Evolutionary conservation across 75 land plant species (phyloP), one percentile per base, ranked within the genome.

Genomic region (Ceratopteris richardii): DNA sequence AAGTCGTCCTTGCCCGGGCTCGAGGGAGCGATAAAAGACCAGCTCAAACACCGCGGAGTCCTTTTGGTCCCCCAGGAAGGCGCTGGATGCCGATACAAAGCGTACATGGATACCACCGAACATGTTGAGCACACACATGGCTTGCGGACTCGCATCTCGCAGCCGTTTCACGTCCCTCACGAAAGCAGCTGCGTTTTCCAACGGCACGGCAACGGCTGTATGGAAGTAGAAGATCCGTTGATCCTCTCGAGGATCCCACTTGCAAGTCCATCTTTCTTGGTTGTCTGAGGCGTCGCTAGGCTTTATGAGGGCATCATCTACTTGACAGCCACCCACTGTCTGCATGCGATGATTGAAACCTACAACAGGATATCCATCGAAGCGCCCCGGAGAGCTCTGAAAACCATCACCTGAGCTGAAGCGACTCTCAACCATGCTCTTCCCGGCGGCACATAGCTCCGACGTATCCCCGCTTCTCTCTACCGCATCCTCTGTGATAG

Each of bases 321-420:
- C 30, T 42, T 74, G 67, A 76, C 76, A 74, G 27, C 61, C 61
- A 7, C 61, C 66, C 0, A 31, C 51, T 13, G 54, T 54, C 24
- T 74, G 77, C 44, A 74, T 62, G 39, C 23, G 16, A 33, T 74
- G 53, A 24, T 71, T 62, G 30, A 28, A 62, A 16, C 77, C 77
- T 0, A 74, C 58, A 5, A 74, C 67, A 0, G 77, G 77, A 36
- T 46, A 74, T 58, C 75, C 66, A 22, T 33, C 37, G 61, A 74
- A 74, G 0, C 22, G 19, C 31, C 60, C 60, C 23, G 76, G 37
- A 19, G 29, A 23, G 50, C 63, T 74, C 31, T 43, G 26, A 13
- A 21, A 57, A 1, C 75, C 75, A 1, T 42, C 54, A 0, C 76
- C 77, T 1, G 61, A 31, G 5, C 26, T 25, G 9, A 57, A 17